Evolutionary conservation across 495 filamentous ascomycete species (phyloP), one percentile per base, ranked within the genome.

Genomic region (Penicillium daleae): DNA sequence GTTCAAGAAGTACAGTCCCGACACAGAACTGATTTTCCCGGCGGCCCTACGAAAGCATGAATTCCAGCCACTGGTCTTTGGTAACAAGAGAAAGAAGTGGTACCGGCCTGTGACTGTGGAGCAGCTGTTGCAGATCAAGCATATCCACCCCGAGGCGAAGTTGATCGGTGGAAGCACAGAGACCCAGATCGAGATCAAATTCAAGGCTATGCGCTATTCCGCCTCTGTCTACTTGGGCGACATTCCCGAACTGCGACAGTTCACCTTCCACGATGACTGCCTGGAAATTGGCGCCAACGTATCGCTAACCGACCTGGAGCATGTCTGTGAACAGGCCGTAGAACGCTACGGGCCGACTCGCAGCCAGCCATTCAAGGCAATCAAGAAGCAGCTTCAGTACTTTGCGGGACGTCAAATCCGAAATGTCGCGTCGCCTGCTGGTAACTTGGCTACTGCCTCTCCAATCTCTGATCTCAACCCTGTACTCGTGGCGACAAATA

Each of bases 121-220:
- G 24, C 93, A 99, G 69, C 79, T 99, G 24, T 78, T 99, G 26
- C 88, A 97, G 66, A 96, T 99, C 75, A 97, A 97, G 79, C 86
- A 79, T 66, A 86, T 86, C 0, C 89, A 93, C 62, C 95, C 93
- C 0, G 86, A 87, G 6, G 91, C 94, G 2, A 99, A 99, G 76
- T 83, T 99, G 60, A 97, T 99, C 62, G 94, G 93, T 27, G 95
- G 95, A 44, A 96, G 92, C 72, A 96, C 92, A 4, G 95, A 99
- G 76, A 98, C 94, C 0, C 95, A 97, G 73, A 97, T 99, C 56
- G 95, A 99, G 75, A 89, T 96, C 76, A 97, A 97, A 71, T 99
- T 99, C 83, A 98, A 99, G 80, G 92, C 87, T 2, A 87, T 96
- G 85, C 87, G 92, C 66, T 99, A 97, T 72, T 85, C 87, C 12